Evolutionary conservation across 164 flowering plant genomes (phyloP), one percentile per base, ranked within the genome.

Genomic region (Paratinospora sagittata): DNA sequence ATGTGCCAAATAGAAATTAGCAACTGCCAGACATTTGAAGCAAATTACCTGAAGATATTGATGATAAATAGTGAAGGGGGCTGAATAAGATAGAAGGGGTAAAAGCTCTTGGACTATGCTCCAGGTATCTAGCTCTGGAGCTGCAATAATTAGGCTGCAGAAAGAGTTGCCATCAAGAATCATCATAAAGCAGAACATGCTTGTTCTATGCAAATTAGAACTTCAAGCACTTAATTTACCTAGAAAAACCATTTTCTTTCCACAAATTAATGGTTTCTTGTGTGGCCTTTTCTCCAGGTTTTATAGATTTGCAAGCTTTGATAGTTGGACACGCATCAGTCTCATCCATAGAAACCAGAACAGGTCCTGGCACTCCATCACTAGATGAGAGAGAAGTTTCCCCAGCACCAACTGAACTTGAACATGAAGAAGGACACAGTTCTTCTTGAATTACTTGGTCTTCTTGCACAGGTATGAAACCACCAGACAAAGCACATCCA

Each of bases 61-160:
- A 77, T 95, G 97, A 80, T 90, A 92, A 64, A 95, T 84, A 14
- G 87, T 91, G 82, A 95, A 95, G 36, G 99, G 93, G 27, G 99
- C 96, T 2, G 99, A 95, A 81, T 80, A 82, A 6, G 98, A 81
- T 37, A 92, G 58, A 80, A 87, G 87, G 7, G 98, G 98, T 37
- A 95, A 80, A 34, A 92, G 80, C 72, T 90, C 90, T 79, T 87
- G 82, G 63, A 85, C 80, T 24, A 78, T 72, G 65, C 71, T 84
- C 94, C 98, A 92, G 27, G 85, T 76, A 85, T 95, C 98, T 73
- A 81, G 72, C 60, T 91, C 92, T 17, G 93, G 97, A n/a, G 97
- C 93, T 47, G 96, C 98, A 65, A 95, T 79, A 58, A 95, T 84
- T 75, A 95, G 78, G 79, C 98, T 92, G 91, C 78, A 81, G 6